Evolutionary conservation across 2,329 filamentous ascomycete species (phyloP).

Genomic region (Monilinia vaccinii-corymbosi): DNA sequence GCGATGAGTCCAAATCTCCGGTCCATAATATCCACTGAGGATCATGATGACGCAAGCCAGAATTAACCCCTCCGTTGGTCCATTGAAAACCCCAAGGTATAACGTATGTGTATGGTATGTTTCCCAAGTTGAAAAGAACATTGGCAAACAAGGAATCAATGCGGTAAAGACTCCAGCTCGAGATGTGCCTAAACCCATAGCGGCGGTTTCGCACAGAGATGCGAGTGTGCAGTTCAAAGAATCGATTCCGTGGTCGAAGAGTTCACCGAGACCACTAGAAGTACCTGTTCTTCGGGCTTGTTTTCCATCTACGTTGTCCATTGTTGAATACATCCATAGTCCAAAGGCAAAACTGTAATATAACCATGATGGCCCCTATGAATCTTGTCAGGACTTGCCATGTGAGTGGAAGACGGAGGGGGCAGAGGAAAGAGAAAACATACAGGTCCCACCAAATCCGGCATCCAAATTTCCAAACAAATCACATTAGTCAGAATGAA

Average conservation of each 20-base stretch:
- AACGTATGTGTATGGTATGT: slow-evolving; percentile 98
- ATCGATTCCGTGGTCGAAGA: slow-evolving; percentile 98
- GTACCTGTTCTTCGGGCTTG: slow-evolving; percentile 92
- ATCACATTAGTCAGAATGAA: slow-evolving; percentile 81
- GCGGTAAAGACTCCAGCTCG: slow-evolving; percentile 85
- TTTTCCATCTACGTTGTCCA: slow-evolving; percentile 99
- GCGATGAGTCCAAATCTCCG: slow-evolving; percentile 73
- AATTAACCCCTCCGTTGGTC: slow-evolving; percentile 88
- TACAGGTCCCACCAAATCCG: slow-evolving; percentile 84
- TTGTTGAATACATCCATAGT: slow-evolving; percentile 97
- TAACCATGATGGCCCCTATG: slow-evolving; percentile 75
- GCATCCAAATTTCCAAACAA: slow-evolving; percentile 69
- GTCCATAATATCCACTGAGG: slow-evolving; percentile 78
- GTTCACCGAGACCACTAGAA: slow-evolving; percentile 86
- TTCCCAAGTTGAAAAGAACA: slow-evolving; percentile 99
- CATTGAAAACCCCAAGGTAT: slow-evolving; percentile 94
- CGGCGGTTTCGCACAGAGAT: slow-evolving; percentile 81
- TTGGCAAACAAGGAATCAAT: slow-evolving; percentile 81
- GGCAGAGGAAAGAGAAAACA: slow-evolving; percentile 28
- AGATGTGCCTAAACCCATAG: slow-evolving; percentile 82
- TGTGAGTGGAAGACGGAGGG: neutral
- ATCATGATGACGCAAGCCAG: slow-evolving; percentile 83
- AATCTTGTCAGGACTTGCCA: slow-evolving; percentile 13
- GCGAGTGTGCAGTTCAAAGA: slow-evolving; percentile 94
- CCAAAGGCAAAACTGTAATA: slow-evolving; percentile 95